These are phyloP conservation scores for Sporisorium iseilematis-ciliati DNA, from an alignment of 1,284 basidiomycete genomes.

Conservation along the genomic window DNA sequence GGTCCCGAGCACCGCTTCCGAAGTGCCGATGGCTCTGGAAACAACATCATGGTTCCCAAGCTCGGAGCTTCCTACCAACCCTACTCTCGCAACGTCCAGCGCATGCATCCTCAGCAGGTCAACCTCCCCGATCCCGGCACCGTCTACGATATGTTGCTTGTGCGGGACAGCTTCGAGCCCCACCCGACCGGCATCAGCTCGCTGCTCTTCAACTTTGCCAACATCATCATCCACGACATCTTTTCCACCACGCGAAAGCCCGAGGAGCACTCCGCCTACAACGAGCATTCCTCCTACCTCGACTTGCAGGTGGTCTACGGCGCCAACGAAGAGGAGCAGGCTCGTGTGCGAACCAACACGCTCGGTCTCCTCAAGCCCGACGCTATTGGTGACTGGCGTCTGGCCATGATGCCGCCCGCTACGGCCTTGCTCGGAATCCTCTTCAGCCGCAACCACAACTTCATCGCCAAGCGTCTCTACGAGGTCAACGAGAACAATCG, in stretches of 20 bases:
- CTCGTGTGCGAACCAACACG: slow-evolving; percentile 24
- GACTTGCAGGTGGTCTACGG: slow-evolving; percentile 80
- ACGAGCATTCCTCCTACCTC: slow-evolving; percentile 80
- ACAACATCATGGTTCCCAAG: slow-evolving; percentile 79
- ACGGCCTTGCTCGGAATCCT: slow-evolving; percentile 78
- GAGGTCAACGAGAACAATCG: slow-evolving; percentile 69
- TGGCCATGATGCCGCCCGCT: slow-evolving; percentile 80
- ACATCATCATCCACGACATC: slow-evolving; percentile 65
- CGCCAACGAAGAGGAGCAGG: slow-evolving; percentile 35
- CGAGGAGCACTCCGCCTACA: slow-evolving; percentile 71
- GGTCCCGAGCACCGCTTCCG: slow-evolving; percentile 70
- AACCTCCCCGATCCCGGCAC: slow-evolving; percentile 50
- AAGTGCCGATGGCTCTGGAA: slow-evolving; percentile 71
- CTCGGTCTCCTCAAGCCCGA: slow-evolving; percentile 51
- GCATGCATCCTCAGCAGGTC: slow-evolving; percentile 34
- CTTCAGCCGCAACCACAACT: slow-evolving; percentile 79
- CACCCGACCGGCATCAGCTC: slow-evolving; percentile 60
- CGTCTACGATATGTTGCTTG: slow-evolving; percentile 48
- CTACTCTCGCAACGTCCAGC: slow-evolving; percentile 48
- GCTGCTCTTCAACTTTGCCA: slow-evolving; percentile 61
- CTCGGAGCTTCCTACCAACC: slow-evolving; percentile 73
- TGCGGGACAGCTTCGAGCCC: slow-evolving; percentile 40
- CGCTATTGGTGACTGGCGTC: slow-evolving; percentile 48
- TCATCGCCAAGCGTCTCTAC: slow-evolving; percentile 78
- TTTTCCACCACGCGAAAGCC: slow-evolving; percentile 53